Evolutionary conservation across 148 eudicot species (phyloP), one percentile per base, ranked within the genome.

Genomic region (Silene conica): DNA sequence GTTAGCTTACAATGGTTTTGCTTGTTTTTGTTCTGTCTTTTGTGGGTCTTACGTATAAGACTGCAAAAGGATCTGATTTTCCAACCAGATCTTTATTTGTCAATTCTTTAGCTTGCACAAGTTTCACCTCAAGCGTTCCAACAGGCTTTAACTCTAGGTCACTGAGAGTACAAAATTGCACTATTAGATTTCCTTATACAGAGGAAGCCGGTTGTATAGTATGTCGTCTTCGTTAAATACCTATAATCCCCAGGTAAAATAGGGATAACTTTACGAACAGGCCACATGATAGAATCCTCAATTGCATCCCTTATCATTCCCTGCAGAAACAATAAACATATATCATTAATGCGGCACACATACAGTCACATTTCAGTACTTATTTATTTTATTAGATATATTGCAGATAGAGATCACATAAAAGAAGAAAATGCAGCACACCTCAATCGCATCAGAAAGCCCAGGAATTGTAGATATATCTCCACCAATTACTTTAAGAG

Each of bases 241-340:
- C 97, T 92, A 82, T 92, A 95, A 81, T 95, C 97, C 64, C 97
- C 99, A 66, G 97, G 99, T 72, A 95, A 43, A 82, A 95, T 95
- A 60, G 99, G 99, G 72, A 95, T 80, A 69, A 95, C 82, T 83
- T 92, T 95, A 73, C 99, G 88, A 72, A 92, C 97, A 63, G 99
- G 99, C 99, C 99, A 95, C 73, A 83, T 92, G 67, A 92, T 95
- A 60, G 99, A 90, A 84, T 95, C 99, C 85, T 95, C 99, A 78
- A 95, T 81, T 34, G 99, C 99, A 76, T 95, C 92, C 73, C 86
- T 83, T 81, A 95, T 95, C 28, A 89, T 95, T 43, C 84, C 83
- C 99, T 95, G 84, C 59, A 82, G 43, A 70, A 70, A 3, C 56
- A 77, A 48, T 20, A 59, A n/a, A 3, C 8, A 14, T 48, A 5